Base-by-base conservation (phyloP, 768 basidiomycete genomes). In the Trametes meyenii region DNA sequence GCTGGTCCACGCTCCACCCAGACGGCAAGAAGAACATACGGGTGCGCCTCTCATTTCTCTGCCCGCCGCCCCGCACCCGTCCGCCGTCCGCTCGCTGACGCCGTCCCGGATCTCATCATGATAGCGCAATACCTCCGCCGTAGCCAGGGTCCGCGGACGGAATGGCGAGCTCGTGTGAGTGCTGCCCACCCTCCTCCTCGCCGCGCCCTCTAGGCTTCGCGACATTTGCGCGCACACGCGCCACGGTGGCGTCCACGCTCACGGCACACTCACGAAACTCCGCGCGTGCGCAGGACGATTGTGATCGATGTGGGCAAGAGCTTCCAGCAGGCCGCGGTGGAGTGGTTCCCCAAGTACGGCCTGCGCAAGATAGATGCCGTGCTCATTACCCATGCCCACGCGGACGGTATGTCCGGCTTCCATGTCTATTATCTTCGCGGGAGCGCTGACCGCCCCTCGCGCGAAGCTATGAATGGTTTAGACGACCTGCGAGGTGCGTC, bases 291-390 rank as follows among this genome's bases (percentile, higher is more conserved):
- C 62, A 91, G 89, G 69, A 92, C 89, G 16, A 80, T 94, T 58
- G 81, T 94, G 14, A 85, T 94, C 67, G 92, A 94, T 74, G 89
- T 86, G 19, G 92, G 92, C 53, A 94, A 94, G 77, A 92, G 86
- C 59, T 94, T 94, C 72, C 85, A 86, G 69, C 77, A 77, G 12
- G 76, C 82, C 26, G 80, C 82, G 5, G 60, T 78, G 36, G 80
- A 84, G 67, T 81, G 80, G 79, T 86, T 87, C 68, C 91, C 92
- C 1, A 85, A 85, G 71, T 87, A 89, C 71, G 85, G 85, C 3
- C 75, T 96, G 44, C 79, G 93, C 66, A 76, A 79, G 62, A 87
- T 90, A 55, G 86, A 90, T 66, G 87, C 84, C 43, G 79, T 96
- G 11, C 76, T 97, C 16, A 84, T 96, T 43, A 95, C 93, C 0